Evolutionary conservation across 768 basidiomycete genomes (phyloP).

Genomic region (Russula vinacea): DNA sequence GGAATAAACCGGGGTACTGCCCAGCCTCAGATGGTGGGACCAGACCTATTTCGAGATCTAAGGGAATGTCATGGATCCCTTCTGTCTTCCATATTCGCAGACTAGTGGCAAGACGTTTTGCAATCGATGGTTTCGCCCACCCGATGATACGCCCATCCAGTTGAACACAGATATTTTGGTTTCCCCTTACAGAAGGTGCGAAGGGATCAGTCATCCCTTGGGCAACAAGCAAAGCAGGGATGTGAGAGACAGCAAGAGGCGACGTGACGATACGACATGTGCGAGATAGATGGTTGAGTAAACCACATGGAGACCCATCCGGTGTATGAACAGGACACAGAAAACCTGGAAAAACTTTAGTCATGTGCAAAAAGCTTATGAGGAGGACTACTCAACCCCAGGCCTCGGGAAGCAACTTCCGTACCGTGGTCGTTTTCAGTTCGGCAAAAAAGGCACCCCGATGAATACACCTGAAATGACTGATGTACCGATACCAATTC

Average conservation of each 20-base stretch:
- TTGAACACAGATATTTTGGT: slow-evolving; percentile 81
- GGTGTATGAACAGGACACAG: slow-evolving; percentile 98
- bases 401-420: slow-evolving; percentile 93
- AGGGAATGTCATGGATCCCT: slow-evolving; percentile 70
- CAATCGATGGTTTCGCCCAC: slow-evolving; percentile 76
- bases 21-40: slow-evolving; percentile 85
- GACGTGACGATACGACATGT: slow-evolving; percentile 87
- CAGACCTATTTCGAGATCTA: slow-evolving; percentile 92
- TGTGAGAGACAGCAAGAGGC: slow-evolving; percentile 68
- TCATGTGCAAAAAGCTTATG: slow-evolving; percentile 2
- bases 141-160: slow-evolving; percentile 95
- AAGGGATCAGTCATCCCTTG: slow-evolving; percentile 96
- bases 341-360: slow-evolving; percentile 59
- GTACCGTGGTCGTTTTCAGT: slow-evolving; percentile 95
- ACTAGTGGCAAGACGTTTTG: slow-evolving; percentile 75
- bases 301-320: slow-evolving; percentile 95
- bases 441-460: slow-evolving; percentile 99
- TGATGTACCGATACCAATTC: slow-evolving; percentile 97
- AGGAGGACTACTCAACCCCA: slow-evolving; percentile 65
- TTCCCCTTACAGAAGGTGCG: slow-evolving; percentile 74
- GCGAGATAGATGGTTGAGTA: slow-evolving; percentile 93
- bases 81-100: slow-evolving; percentile 96
- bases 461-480: slow-evolving; percentile 97
- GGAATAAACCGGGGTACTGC: slow-evolving; percentile 93
- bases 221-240: slow-evolving; percentile 75